A percentile compares a stretch with the other conserved stretches of the same genome.
Conservation (phyloP, 305 asterid species). For the Nicotiana rustica region DNA sequence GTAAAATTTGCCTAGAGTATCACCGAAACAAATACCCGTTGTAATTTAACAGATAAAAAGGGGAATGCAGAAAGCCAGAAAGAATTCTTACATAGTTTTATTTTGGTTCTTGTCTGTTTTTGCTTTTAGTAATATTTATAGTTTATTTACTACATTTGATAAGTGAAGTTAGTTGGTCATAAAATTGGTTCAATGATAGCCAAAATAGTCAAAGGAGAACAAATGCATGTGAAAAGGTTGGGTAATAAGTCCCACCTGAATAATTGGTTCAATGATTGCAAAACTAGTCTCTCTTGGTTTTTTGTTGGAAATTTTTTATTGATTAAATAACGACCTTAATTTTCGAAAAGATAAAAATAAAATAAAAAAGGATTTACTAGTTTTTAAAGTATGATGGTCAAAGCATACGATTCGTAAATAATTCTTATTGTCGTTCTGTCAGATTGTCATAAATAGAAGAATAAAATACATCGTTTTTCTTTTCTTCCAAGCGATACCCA, state of each 20-base stretch:
- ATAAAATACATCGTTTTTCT: no score
- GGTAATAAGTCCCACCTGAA: not conserved
- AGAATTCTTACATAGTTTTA: not conserved
- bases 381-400: no score
- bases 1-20: not conserved
- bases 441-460: no score
- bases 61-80: not conserved
- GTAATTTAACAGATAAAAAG: not conserved
- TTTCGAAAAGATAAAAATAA: not conserved
- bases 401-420: no score
- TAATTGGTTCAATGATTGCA: no score
- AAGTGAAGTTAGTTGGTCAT: not conserved
- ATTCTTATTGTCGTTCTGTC: no score
- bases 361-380: not conserved
- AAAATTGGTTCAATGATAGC: not conserved
- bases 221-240: conserved; percentile 18
- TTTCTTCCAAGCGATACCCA: no score
- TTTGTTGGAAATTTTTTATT: not conserved
- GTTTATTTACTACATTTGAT: not conserved
- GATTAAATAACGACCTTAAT: not conserved
- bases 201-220: not conserved
- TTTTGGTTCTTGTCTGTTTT: not conserved
- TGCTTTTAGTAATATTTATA: not conserved
- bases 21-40: not conserved
- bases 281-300: not conserved